Conservation (phyloP, 805 yeast genomes). For the Priceomyces haplophilus region DNA sequence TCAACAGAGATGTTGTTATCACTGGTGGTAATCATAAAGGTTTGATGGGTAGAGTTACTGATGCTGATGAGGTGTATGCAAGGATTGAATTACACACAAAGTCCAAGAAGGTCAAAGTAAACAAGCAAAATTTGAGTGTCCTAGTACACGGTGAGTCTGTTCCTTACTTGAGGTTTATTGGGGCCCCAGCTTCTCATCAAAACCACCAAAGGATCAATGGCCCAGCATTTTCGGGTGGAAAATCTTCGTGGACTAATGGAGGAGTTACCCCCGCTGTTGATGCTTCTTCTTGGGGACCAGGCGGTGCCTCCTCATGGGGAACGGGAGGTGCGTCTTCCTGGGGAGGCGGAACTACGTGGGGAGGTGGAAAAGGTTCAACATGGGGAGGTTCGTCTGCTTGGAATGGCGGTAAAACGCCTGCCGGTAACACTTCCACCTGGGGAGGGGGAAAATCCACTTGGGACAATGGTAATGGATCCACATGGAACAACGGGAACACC, state of each 20-base stretch:
- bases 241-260: conserved; percentile 51
- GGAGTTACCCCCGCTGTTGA: conserved; percentile 29
- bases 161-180: conserved; percentile 77
- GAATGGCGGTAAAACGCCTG: conserved; percentile 38
- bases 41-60: conserved; percentile 86
- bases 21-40: conserved; percentile 95
- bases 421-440: conserved; percentile 44
- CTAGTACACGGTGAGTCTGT: conserved; percentile 64
- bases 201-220: conserved; percentile 15
- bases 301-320: conserved; percentile 28
- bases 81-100: conserved; percentile 93
- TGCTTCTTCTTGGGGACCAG: conserved; percentile 19
- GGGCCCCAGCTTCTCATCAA: conserved; percentile 29
- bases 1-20: conserved; percentile 82
- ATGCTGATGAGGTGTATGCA: conserved; percentile 88
- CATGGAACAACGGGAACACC: conserved; percentile 25
- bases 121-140: conserved; percentile 74
- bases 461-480: conserved; percentile 38
- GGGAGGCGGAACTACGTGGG: conserved; percentile 27
- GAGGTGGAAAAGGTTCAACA: conserved; percentile 16
- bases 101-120: conserved; percentile 80
- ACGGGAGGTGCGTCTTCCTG: conserved; percentile 23
- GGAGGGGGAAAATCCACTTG: conserved; percentile 14
- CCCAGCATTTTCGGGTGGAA: conserved; percentile 42
- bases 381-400: conserved; percentile 50